phyloP scores from a whole-genome alignment of 2,329 filamentous ascomycete species.

The Neofusicoccum kwambonambiense region DNA sequence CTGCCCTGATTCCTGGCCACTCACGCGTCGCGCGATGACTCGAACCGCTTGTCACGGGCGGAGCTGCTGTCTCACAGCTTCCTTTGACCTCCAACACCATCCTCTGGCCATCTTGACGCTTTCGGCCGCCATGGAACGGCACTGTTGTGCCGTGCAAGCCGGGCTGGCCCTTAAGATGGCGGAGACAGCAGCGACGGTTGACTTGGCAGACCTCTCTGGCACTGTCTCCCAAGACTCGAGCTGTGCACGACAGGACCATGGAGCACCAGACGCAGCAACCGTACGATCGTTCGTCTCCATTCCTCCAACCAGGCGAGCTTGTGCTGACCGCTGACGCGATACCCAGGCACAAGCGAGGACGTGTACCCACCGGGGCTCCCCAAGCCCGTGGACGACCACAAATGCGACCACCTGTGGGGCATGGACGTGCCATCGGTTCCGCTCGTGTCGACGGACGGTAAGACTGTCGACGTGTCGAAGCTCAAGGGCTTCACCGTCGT shows the following conservation, averaged over 20 bases:
- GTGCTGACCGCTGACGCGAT: not conserved
- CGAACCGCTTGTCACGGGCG: not conserved
- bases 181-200: not conserved
- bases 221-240: not conserved
- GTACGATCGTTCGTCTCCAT: not conserved
- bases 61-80: not conserved
- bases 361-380: slow-evolving; percentile 36
- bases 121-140: not conserved
- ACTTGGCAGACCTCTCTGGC: not conserved
- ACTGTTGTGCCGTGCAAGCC: not conserved
- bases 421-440: slow-evolving; percentile 28
- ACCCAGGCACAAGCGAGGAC: not conserved
- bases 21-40: not conserved
- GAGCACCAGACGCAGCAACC: not conserved
- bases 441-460: slow-evolving; percentile 34
- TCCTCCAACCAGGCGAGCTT: not conserved
- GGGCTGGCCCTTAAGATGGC: not conserved
- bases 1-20: not conserved
- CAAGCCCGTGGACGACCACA: slow-evolving; percentile 41
- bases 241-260: not conserved
- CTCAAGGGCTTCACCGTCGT: slow-evolving; percentile 40
- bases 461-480: slow-evolving; percentile 32
- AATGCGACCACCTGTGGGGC: slow-evolving; percentile 40
- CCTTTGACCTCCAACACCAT: slow-evolving; percentile 9
- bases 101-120: not conserved